These are phyloP conservation scores for Obba rivulosa DNA, from an alignment of 768 basidiomycete species.

Conservation along the genomic window DNA sequence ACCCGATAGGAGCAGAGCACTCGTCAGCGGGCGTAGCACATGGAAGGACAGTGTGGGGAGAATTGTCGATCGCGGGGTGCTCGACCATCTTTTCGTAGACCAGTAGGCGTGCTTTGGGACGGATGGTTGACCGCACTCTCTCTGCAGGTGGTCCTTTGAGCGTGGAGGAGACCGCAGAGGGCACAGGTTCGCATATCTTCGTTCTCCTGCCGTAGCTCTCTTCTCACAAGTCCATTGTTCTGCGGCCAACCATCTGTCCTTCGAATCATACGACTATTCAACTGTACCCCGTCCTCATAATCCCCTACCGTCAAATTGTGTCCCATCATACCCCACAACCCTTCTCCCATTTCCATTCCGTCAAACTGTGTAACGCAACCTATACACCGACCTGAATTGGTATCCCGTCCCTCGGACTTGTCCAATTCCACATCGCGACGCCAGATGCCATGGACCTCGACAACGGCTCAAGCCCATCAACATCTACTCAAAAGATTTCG, in stretches of 20 bases:
- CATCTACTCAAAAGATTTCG: constrained; percentile 46
- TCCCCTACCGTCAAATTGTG: too few relatives aligned
- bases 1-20: constrained; percentile 9
- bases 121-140: not conserved
- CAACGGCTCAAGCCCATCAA: constrained; percentile 15
- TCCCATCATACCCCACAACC: too few relatives aligned
- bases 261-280: too few relatives aligned
- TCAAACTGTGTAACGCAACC: too few relatives aligned
- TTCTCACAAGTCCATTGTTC: not conserved
- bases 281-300: too few relatives aligned
- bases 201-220: not conserved
- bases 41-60: not conserved
- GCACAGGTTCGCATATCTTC: too few relatives aligned
- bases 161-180: too few relatives aligned
- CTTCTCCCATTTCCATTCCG: too few relatives aligned
- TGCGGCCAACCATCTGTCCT: not conserved
- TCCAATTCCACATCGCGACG: not conserved
- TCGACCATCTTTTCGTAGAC: constrained; percentile 15
- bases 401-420: not conserved
- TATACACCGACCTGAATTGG: too few relatives aligned
- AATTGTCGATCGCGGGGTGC: constrained; percentile 1
- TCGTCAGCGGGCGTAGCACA: not conserved
- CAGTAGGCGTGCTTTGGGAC: constrained; percentile 1
- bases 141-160: not conserved
- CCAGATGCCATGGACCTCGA: constrained; percentile 57